phyloP scores from a whole-genome alignment of 495 filamentous ascomycete genomes.

The Aeminium ludgeri region DNA sequence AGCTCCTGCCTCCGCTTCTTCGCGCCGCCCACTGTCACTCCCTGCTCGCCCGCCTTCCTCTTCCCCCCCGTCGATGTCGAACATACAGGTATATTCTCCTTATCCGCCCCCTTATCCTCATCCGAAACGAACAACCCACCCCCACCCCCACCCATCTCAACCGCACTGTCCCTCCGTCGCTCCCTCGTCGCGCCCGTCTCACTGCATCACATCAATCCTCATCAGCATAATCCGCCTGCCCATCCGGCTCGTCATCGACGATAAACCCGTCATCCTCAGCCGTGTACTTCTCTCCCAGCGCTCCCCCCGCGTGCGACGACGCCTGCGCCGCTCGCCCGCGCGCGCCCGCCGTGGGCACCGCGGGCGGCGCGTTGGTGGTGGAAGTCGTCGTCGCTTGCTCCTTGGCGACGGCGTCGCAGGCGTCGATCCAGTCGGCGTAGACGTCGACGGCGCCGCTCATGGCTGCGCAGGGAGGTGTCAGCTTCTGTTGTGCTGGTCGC shows the following conservation, averaged over 20 bases:
- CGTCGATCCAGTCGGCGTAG: slow-evolving; percentile 96
- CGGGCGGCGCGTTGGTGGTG: not conserved
- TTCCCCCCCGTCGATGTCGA: too few relatives aligned
- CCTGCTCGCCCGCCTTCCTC: too few relatives aligned
- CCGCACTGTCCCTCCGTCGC: too few relatives aligned
- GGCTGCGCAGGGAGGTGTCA: not conserved
- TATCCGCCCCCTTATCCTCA: too few relatives aligned
- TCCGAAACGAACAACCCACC: too few relatives aligned
- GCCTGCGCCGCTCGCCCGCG: not conserved
- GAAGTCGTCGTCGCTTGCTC: slow-evolving; percentile 19
- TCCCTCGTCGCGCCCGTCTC: not conserved
- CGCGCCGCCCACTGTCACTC: too few relatives aligned
- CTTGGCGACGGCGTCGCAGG: slow-evolving; percentile 68
- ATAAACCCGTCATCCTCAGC: slow-evolving; percentile 21
- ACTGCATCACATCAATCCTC: slow-evolving; percentile 16
- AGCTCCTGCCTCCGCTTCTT: too few relatives aligned
- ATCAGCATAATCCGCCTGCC: slow-evolving; percentile 28
- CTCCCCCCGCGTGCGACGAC: slow-evolving; percentile 8
- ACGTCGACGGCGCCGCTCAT: slow-evolving; percentile 56
- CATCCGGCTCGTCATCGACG: slow-evolving; percentile 24
- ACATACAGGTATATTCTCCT: too few relatives aligned
- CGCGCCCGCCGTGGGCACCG: not conserved
- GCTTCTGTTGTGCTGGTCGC: not conserved
- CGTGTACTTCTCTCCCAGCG: slow-evolving; percentile 14
- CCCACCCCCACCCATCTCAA: too few relatives aligned